Evolutionary conservation across 148 eudicot genomes (phyloP), one percentile per base, ranked within the genome.

Genomic region (Fagopyrum homotropicum): DNA sequence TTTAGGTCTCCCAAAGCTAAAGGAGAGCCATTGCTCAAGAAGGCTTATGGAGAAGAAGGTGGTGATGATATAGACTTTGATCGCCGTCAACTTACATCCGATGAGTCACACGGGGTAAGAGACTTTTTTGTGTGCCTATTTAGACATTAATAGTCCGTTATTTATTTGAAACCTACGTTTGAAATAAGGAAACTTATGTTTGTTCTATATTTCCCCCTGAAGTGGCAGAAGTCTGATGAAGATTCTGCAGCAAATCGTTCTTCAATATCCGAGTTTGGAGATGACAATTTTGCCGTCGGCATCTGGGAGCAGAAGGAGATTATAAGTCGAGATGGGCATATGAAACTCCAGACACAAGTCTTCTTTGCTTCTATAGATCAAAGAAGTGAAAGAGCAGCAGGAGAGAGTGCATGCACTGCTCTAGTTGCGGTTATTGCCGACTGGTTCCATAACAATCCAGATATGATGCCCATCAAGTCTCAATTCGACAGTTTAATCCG

Each of bases 351-450:
- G 52, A 82, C 93, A 15, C 77, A 91, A 69, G 93, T 86, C 57
- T 94, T 94, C 83, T 94, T 91, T 79, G 98, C 96, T 49, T 87
- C 98, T 19, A 94, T 94, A 26, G 98, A 94, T 78, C 98, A 94
- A 78, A 79, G 93, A 73, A 94, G 93, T 77, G 98, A 94, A 80
- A 79, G 86, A 74, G 98, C 98, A 15, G 97, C 96, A 5, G 98
- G 98, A 7, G 98, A 87, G 80, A 94, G 98, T 78, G 98, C 98
- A 9, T 94, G 98, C 77, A 94, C 98, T 2, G 97, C 96, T 49
- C 90, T 94, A 60, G 98, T 94, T 72, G 97, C 97, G 15, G 98
- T 94, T 19, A 85, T 94, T 69, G 98, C 98, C 2, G 87, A 94
- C 75, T 94, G 98, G 98, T 84, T 94, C 75, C 97, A 94, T 45